Evolutionary conservation across 768 basidiomycete species (phyloP).

Genomic region (Lactifluus subvellereus): DNA sequence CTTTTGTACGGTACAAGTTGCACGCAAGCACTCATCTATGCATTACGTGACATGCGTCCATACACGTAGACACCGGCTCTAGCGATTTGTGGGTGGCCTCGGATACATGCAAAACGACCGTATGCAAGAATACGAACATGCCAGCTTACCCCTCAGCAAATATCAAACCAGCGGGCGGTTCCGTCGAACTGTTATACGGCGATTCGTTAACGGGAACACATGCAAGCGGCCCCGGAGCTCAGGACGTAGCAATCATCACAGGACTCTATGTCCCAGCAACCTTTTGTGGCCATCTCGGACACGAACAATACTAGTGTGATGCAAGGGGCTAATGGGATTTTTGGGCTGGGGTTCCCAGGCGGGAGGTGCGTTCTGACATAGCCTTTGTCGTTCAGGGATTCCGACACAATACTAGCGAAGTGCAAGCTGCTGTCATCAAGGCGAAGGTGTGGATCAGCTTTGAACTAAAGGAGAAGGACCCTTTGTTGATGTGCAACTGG

Average conservation of each 20-base stretch:
- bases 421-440: constrained; percentile 13
- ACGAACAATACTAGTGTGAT: constrained; percentile 60
- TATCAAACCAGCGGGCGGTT: constrained; percentile 31
- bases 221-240: constrained; percentile 59
- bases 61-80: constrained; percentile 20
- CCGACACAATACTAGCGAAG: neutral
- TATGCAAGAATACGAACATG: constrained; percentile 13
- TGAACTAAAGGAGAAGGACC: too few relatives aligned
- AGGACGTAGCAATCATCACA: constrained; percentile 50
- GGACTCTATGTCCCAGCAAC: constrained; percentile 49
- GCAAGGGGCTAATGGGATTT: constrained; percentile 56
- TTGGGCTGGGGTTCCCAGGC: constrained; percentile 67
- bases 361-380: constrained; percentile 13
- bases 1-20: neutral
- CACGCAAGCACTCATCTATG: neutral
- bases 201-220: constrained; percentile 67
- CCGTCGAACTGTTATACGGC: constrained; percentile 54
- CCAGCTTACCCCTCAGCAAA: constrained; percentile 15
- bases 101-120: constrained; percentile 12
- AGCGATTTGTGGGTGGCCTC: constrained; percentile 23
- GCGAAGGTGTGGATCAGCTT: constrained; percentile 1
- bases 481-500: neutral
- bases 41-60: neutral
- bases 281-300: constrained; percentile 58
- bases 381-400: neutral